Evolutionary conservation across 1,284 basidiomycete species (phyloP).

Genomic region (Ustilago sp.): DNA sequence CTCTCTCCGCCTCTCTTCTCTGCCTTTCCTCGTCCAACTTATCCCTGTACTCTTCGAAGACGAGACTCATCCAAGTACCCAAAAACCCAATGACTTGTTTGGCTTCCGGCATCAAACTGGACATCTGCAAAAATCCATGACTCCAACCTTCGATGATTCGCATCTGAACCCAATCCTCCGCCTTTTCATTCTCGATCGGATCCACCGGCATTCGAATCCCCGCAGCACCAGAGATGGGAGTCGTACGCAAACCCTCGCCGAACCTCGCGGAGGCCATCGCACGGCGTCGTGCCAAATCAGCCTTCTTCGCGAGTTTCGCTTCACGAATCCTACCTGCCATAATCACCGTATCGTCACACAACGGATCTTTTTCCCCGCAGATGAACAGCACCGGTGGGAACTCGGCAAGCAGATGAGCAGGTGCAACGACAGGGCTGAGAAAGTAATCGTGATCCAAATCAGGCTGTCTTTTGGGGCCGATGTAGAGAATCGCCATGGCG

Average conservation of each 20-base stretch:
- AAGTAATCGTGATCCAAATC: conserved; percentile 95
- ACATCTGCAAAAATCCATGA: conserved; percentile 79
- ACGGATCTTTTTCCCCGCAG: conserved; percentile 86
- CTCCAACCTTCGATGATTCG: conserved; percentile 71
- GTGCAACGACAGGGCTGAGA: conserved; percentile 91
- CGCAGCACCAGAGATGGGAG: conserved; percentile 63
- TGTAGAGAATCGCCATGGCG: conserved; percentile 96
- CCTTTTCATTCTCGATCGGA: conserved; percentile 76
- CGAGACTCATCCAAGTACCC: conserved; percentile 89
- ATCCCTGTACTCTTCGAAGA: conserved; percentile 74
- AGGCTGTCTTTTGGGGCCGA: conserved; percentile 89
- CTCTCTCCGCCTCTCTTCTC: conserved; percentile 19
- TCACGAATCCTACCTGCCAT: conserved; percentile 92
- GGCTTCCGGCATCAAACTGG: conserved; percentile 84
- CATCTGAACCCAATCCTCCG: conserved; percentile 95
- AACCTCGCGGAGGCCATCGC: conserved; percentile 67
- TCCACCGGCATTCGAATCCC: conserved; percentile 69
- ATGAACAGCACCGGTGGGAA: conserved; percentile 86
- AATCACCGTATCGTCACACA: conserved; percentile 79
- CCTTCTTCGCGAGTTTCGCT: conserved; percentile 80
- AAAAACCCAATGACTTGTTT: conserved; percentile 84
- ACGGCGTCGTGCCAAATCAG: conserved; percentile 71
- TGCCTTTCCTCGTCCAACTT: conserved; percentile 44
- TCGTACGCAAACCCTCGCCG: conserved; percentile 72
- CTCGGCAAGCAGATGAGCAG: conserved; percentile 82